Evolutionary conservation across 768 basidiomycete genomes (phyloP).

Genomic region (Fomitopsis pulvina): DNA sequence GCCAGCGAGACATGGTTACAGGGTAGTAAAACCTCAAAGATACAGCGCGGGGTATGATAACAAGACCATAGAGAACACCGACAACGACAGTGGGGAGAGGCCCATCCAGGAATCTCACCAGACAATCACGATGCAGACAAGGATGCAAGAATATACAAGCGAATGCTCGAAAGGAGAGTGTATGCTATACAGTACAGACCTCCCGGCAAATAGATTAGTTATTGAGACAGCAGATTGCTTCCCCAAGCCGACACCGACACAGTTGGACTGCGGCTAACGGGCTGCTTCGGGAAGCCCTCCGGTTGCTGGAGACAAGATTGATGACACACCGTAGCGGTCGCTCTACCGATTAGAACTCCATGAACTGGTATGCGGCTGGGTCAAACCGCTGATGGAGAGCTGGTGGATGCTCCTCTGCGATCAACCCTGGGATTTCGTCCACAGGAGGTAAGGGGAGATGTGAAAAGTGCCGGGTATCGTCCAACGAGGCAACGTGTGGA

Average conservation of each 20-base stretch:
- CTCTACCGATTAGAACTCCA: slow-evolving; percentile 53
- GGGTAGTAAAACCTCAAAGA: not conserved
- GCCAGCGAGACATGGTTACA: not conserved
- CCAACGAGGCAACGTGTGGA: slow-evolving; percentile 70
- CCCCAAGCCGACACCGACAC: not conserved
- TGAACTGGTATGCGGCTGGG: slow-evolving; percentile 62
- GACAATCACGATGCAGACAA: not conserved
- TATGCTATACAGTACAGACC: not conserved
- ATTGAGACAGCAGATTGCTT: not conserved
- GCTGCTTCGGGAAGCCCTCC: not conserved
- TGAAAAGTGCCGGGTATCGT: slow-evolving; percentile 84
- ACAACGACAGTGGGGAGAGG: not conserved
- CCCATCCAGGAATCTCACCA: not conserved
- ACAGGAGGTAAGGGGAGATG: slow-evolving; percentile 68
- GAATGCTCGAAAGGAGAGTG: not conserved
- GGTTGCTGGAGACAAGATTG: not conserved
- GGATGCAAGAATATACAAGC: not conserved
- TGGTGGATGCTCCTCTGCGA: slow-evolving; percentile 52
- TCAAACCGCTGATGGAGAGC: slow-evolving; percentile 61
- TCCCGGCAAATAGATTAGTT: not conserved
- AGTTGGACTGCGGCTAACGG: not conserved
- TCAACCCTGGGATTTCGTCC: slow-evolving; percentile 78
- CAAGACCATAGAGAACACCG: not conserved
- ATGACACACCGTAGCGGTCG: not conserved
- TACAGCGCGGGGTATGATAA: not conserved